A percentile compares a stretch with the other conserved stretches of the same genome.
Evolutionary conservation across 2,329 filamentous ascomycete genomes (phyloP).

Genomic region (Xylariaceae sp.): DNA sequence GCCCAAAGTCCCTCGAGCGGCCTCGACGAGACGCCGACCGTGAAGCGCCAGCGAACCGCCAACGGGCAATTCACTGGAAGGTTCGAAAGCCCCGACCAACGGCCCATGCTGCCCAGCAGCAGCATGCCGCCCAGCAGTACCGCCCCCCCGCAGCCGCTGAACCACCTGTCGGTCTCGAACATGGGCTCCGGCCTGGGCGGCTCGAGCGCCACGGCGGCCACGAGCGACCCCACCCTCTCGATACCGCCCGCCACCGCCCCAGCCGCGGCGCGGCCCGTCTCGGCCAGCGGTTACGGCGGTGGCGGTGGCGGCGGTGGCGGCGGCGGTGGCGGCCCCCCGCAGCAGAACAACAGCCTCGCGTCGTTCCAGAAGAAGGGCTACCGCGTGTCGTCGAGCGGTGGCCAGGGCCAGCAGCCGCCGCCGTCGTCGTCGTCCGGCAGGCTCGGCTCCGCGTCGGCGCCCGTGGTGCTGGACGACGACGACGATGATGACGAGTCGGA

Average conservation of each 20-base stretch:
- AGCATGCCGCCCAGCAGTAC: no score
- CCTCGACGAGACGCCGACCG: slow-evolving; percentile 12
- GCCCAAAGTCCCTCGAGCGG: no score
- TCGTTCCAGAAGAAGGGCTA: slow-evolving; percentile 23
- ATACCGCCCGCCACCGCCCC: neutral
- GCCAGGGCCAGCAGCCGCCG: slow-evolving; percentile 2
- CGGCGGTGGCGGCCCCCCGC: no score
- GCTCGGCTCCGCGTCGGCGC: slow-evolving; percentile 15
- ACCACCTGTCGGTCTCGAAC: slow-evolving; percentile 18
- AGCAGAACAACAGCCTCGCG: slow-evolving; percentile 19
- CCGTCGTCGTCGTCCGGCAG: neutral
- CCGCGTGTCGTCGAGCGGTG: slow-evolving; percentile 20
- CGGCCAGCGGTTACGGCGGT: no score
- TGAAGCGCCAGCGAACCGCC: slow-evolving; percentile 22
- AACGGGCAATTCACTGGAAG: no score
- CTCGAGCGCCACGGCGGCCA: slow-evolving; percentile 20
- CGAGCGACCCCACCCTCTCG: slow-evolving; percentile 8
- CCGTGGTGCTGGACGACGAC: slow-evolving; percentile 20
- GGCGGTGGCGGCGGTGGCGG: no score
- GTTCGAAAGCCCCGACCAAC: no score
- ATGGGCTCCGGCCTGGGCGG: slow-evolving; percentile 21
- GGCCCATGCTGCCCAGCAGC: no score
- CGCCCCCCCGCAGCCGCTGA: no score
- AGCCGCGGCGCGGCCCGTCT: neutral
- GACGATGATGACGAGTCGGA: slow-evolving; percentile 6